A percentile compares a stretch with the other conserved stretches of the same genome.
These are phyloP conservation scores for Tricharina praecox DNA, from an alignment of 495 filamentous ascomycete genomes.

Conservation along the genomic window DNA sequence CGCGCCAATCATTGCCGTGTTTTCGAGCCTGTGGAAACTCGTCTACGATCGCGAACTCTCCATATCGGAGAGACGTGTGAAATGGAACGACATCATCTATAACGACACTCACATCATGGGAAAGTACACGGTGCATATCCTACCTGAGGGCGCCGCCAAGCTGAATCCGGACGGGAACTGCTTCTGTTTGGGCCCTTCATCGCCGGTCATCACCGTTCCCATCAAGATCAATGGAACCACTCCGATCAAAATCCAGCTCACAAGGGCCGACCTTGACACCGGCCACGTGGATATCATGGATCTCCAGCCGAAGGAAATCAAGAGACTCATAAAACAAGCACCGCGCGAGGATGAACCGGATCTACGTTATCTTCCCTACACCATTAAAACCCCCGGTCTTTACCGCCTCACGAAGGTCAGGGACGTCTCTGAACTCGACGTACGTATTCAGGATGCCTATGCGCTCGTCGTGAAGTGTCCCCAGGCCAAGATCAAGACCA, in stretches of 20 bases:
- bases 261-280: slow-evolving; percentile 67
- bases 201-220: slow-evolving; percentile 48
- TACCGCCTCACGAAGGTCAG: slow-evolving; percentile 72
- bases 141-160: slow-evolving; percentile 82
- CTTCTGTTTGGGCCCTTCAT: slow-evolving; percentile 57
- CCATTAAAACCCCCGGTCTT: slow-evolving; percentile 63
- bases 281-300: slow-evolving; percentile 60
- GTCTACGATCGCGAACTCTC: slow-evolving; percentile 81
- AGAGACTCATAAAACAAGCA: slow-evolving; percentile 42
- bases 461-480: slow-evolving; percentile 74
- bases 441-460: slow-evolving; percentile 54
- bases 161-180: slow-evolving; percentile 62
- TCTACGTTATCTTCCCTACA: slow-evolving; percentile 42
- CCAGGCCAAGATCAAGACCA: slow-evolving; percentile 45
- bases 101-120: slow-evolving; percentile 86
- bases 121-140: slow-evolving; percentile 87
- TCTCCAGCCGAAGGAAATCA: slow-evolving; percentile 53
- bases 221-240: slow-evolving; percentile 84
- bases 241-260: slow-evolving; percentile 67
- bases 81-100: slow-evolving; percentile 65
- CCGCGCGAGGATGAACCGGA: slow-evolving; percentile 34
- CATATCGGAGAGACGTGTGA: slow-evolving; percentile 75
- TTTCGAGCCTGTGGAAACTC: slow-evolving; percentile 27
- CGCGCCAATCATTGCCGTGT: background rate
- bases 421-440: slow-evolving; percentile 84